Evolutionary conservation across 2,329 filamentous ascomycete species (phyloP).

Genomic region (Leptographium wingfieldii): DNA sequence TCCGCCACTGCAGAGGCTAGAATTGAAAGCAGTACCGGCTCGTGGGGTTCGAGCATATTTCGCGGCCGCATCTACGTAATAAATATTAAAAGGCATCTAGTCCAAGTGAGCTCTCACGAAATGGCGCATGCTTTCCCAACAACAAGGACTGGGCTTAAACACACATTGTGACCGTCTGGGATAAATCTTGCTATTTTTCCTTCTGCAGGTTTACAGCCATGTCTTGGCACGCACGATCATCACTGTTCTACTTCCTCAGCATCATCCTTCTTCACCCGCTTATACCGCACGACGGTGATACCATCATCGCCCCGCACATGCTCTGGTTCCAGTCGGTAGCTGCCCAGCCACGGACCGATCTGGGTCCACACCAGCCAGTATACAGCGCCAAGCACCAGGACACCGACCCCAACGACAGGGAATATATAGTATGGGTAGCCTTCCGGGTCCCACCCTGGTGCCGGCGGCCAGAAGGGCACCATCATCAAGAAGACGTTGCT

Average conservation of each 20-base stretch:
- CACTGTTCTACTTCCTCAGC: not conserved
- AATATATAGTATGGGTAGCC: slow-evolving; percentile 45
- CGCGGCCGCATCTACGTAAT: no score
- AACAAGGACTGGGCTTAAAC: no score
- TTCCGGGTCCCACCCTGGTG: slow-evolving; percentile 29
- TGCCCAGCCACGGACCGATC: slow-evolving; percentile 29
- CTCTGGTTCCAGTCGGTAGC: slow-evolving; percentile 25
- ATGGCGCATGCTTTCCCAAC: no score
- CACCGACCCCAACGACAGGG: slow-evolving; percentile 39
- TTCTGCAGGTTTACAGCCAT: no score
- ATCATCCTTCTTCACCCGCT: not conserved
- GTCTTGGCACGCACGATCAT: not conserved
- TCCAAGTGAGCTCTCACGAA: no score
- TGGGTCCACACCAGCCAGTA: slow-evolving; percentile 43
- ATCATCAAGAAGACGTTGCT: slow-evolving; percentile 39
- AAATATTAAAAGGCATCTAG: no score
- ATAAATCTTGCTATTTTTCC: no score
- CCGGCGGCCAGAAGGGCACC: slow-evolving; percentile 43
- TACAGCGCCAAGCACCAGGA: slow-evolving; percentile 34
- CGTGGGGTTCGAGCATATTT: no score
- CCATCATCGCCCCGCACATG: slow-evolving; percentile 26
- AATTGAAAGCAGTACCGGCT: no score
- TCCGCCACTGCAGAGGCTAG: no score
- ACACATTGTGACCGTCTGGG: no score
- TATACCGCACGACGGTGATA: slow-evolving; percentile 28